Evolutionary conservation across 1,139 yeast species (phyloP).

Genomic region (Kodamaea anthophila): DNA sequence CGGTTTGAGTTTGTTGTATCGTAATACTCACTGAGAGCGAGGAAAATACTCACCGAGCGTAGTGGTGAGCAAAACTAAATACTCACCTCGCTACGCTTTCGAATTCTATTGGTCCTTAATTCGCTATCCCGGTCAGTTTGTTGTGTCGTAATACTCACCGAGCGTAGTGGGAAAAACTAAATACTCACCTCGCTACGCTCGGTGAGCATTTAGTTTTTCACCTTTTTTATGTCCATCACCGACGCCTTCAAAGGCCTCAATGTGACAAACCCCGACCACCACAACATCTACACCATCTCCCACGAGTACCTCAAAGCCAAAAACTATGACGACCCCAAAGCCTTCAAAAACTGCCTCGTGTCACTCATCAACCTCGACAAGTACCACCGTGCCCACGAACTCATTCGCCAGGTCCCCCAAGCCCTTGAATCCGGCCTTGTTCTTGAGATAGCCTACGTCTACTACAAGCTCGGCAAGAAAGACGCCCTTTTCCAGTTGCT

Average conservation of each 20-base stretch:
- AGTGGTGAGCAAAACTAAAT: too few relatives aligned
- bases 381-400: slow-evolving; percentile 50
- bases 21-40: too few relatives aligned
- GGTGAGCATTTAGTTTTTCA: background rate
- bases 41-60: too few relatives aligned
- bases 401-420: slow-evolving; percentile 38
- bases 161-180: too few relatives aligned
- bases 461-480: slow-evolving; percentile 56
- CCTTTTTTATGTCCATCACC: slow-evolving; percentile 34
- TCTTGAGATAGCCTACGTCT: slow-evolving; percentile 62
- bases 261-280: slow-evolving; percentile 18
- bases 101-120: too few relatives aligned
- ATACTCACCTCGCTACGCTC: too few relatives aligned
- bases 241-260: slow-evolving; percentile 40
- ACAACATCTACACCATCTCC: slow-evolving; percentile 37
- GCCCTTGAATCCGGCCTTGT: slow-evolving; percentile 30
- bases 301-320: slow-evolving; percentile 40
- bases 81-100: too few relatives aligned
- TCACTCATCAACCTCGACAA: slow-evolving; percentile 70
- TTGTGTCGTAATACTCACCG: too few relatives aligned
- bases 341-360: slow-evolving; percentile 57
- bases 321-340: slow-evolving; percentile 40
- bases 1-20: too few relatives aligned
- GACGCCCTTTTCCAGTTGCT: slow-evolving; percentile 37
- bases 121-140: too few relatives aligned